Evolutionary conservation across 768 basidiomycete genomes (phyloP).

Genomic region (Cystobasidiopsis lactophilus): DNA sequence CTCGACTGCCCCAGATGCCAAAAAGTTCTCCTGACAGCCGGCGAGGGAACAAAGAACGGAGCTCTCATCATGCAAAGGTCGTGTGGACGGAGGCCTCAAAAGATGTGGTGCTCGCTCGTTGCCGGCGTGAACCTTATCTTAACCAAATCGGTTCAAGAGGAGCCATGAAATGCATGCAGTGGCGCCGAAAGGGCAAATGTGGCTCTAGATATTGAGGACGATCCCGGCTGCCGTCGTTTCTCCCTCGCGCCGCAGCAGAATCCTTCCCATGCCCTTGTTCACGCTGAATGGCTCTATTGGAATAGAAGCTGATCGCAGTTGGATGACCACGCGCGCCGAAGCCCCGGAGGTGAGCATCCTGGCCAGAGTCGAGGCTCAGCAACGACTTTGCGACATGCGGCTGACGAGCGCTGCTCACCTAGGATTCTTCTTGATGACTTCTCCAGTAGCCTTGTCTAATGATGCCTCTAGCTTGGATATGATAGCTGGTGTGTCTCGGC

Average conservation of each 20-base stretch:
- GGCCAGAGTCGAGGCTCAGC: neutral
- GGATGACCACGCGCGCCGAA: slow-evolving; percentile 70
- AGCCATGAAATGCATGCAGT: too few relatives aligned
- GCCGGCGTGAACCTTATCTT: too few relatives aligned
- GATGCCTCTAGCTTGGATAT: slow-evolving; percentile 57
- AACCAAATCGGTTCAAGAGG: too few relatives aligned
- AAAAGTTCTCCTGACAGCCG: too few relatives aligned
- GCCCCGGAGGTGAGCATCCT: slow-evolving; percentile 67
- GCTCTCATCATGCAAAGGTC: too few relatives aligned
- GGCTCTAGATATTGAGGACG: too few relatives aligned
- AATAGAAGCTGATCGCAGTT: slow-evolving; percentile 39
- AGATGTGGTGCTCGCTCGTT: too few relatives aligned
- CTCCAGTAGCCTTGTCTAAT: slow-evolving; percentile 55
- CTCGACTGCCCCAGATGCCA: too few relatives aligned
- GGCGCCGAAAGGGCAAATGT: too few relatives aligned
- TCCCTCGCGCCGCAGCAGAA: slow-evolving; percentile 64
- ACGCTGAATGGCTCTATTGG: slow-evolving; percentile 63
- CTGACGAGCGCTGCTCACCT: slow-evolving; percentile 34
- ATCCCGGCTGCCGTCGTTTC: too few relatives aligned
- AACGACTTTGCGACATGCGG: neutral
- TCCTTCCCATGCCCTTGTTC: slow-evolving; percentile 92
- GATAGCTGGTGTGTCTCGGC: slow-evolving; percentile 71
- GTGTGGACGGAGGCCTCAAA: too few relatives aligned
- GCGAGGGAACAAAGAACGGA: too few relatives aligned
- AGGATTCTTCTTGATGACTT: slow-evolving; percentile 52